phyloP scores from a whole-genome alignment of 2,329 filamentous ascomycete genomes.

The Beauveria brongniartii region DNA sequence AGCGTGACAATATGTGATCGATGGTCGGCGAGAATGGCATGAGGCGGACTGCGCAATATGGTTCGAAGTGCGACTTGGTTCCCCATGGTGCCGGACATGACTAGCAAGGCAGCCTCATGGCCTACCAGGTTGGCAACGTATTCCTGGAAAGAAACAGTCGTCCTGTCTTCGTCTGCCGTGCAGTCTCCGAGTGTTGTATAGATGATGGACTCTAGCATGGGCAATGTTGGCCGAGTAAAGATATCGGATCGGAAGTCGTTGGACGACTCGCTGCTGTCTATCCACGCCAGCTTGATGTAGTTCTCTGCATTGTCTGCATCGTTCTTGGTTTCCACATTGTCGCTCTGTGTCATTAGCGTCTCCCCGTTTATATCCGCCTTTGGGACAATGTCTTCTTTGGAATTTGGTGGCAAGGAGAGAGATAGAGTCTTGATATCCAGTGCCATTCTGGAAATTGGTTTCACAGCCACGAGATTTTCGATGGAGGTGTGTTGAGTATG shows the following conservation, averaged over 20 bases:
- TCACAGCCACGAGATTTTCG: not conserved
- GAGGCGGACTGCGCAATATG: conserved; percentile 64
- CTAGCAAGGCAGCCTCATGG: conserved; percentile 64
- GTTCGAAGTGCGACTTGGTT: conserved; percentile 72
- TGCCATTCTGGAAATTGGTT: not conserved
- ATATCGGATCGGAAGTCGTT: conserved; percentile 9
- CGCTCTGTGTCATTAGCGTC: not conserved
- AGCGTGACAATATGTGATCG: conserved; percentile 65
- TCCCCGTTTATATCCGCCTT: not conserved
- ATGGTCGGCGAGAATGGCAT: conserved; percentile 66
- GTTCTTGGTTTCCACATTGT: not conserved
- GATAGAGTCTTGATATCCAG: not conserved
- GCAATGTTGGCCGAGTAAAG: conserved; percentile 9
- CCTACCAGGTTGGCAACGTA: conserved; percentile 60
- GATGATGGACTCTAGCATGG: conserved; percentile 11
- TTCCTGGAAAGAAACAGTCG: conserved; percentile 46
- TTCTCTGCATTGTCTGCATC: not conserved
- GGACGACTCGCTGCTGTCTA: not conserved
- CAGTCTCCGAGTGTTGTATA: conserved; percentile 9
- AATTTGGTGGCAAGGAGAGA: not conserved
- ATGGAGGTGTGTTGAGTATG: not conserved
- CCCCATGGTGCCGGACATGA: conserved; percentile 79
- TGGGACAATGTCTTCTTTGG: not conserved
- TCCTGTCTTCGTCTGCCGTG: conserved; percentile 7
- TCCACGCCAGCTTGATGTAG: not conserved